These are phyloP conservation scores for Neodidymelliopsis sp. DNA, from an alignment of 2,329 filamentous ascomycete genomes.

Conservation along the genomic window DNA sequence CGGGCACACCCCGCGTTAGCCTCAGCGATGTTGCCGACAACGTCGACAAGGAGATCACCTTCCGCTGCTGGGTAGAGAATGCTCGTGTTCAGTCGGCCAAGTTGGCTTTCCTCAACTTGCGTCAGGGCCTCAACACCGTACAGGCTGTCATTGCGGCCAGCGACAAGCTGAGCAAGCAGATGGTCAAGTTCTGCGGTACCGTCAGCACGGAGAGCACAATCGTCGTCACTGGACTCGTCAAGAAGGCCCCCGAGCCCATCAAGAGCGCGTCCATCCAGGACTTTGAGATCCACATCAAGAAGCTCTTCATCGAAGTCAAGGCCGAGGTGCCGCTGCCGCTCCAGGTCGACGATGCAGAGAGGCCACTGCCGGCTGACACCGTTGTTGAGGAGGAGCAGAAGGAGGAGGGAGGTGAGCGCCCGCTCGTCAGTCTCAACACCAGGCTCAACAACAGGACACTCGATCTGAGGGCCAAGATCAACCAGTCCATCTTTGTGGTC, in stretches of 20 bases:
- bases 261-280: slow-evolving; percentile 83
- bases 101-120: slow-evolving; percentile 87
- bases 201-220: slow-evolving; percentile 84
- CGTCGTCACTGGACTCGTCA: slow-evolving; percentile 78
- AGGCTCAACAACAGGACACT: slow-evolving; percentile 91
- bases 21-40: slow-evolving; percentile 57
- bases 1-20: slow-evolving; percentile 63
- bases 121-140: slow-evolving; percentile 77
- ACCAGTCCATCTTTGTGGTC: slow-evolving; percentile 83
- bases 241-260: slow-evolving; percentile 84
- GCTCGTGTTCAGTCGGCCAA: slow-evolving; percentile 87
- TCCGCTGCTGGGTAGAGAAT: slow-evolving; percentile 87
- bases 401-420: slow-evolving; percentile 63
- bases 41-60: slow-evolving; percentile 63
- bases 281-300: slow-evolving; percentile 87
- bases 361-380: slow-evolving; percentile 56
- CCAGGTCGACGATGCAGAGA: slow-evolving; percentile 62
- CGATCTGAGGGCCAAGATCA: slow-evolving; percentile 89
- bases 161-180: slow-evolving; percentile 74
- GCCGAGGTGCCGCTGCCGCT: slow-evolving; percentile 68
- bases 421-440: slow-evolving; percentile 81
- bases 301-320: slow-evolving; percentile 78
- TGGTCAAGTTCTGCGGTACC: slow-evolving; percentile 89
- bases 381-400: slow-evolving; percentile 59
- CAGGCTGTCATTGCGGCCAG: slow-evolving; percentile 79